phyloP scores from a whole-genome alignment of 2,329 filamentous ascomycete species.

The Penicillium digitatum region DNA sequence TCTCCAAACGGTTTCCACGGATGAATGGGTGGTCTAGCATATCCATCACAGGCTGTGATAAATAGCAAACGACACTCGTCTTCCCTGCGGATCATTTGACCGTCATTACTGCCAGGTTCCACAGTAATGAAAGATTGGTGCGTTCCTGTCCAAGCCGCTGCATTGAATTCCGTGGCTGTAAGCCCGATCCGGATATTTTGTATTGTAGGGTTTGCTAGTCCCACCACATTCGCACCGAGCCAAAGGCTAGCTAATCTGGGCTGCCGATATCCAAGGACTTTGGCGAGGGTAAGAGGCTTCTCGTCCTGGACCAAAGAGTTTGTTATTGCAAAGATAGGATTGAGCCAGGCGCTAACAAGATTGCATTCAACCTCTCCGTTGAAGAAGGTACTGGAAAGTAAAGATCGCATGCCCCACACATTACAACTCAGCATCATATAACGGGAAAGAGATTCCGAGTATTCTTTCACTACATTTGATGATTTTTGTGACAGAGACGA shows the following conservation, averaged over 20 bases:
- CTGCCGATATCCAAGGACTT: constrained; percentile 15
- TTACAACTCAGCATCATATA: constrained; percentile 26
- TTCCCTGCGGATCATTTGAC: neutral
- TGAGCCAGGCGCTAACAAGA: constrained; percentile 23
- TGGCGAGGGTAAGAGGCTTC: constrained; percentile 1
- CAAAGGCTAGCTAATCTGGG: constrained; percentile 19
- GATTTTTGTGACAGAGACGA: neutral
- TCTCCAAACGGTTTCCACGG: neutral
- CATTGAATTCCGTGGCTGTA: neutral
- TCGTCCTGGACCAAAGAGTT: constrained; percentile 8
- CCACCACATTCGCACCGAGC: constrained; percentile 18
- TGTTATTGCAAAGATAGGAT: constrained; percentile 19
- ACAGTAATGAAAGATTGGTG: neutral
- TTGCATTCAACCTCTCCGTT: constrained; percentile 23
- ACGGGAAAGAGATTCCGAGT: constrained; percentile 9
- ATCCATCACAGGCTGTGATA: neutral
- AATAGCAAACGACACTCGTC: neutral
- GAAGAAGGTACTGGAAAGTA: constrained; percentile 26
- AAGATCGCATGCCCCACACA: constrained; percentile 21
- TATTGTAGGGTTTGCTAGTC: neutral
- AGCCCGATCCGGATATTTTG: neutral
- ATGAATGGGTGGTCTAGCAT: neutral
- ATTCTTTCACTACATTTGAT: constrained; percentile 3
- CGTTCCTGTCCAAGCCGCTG: neutral
- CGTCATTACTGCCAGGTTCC: neutral